A percentile compares a stretch with the other conserved stretches of the same genome.
phyloP scores from a whole-genome alignment of 2,329 filamentous ascomycete genomes.

The Furcasterigmium sp. region DNA sequence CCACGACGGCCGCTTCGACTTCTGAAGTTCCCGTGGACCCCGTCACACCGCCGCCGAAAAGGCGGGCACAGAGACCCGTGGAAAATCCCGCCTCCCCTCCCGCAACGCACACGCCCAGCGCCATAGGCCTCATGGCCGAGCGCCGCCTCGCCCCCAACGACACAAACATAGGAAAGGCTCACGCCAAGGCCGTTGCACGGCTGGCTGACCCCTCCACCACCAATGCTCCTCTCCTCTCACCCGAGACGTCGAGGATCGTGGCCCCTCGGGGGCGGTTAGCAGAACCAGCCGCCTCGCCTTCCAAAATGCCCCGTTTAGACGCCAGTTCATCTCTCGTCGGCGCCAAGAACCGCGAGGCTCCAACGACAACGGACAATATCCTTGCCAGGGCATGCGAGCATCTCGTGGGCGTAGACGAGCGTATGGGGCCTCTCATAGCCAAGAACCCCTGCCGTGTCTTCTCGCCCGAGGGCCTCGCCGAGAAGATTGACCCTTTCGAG shows the following conservation, averaged over 20 bases:
- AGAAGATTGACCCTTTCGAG: constrained; percentile 84
- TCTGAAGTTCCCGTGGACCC: constrained; percentile 11
- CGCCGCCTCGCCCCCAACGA: constrained; percentile 14
- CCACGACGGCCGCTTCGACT: constrained; percentile 15
- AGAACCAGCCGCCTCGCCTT: constrained; percentile 38
- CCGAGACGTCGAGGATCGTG: constrained; percentile 60
- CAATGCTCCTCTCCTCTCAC: constrained; percentile 68
- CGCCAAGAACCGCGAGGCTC: constrained; percentile 26
- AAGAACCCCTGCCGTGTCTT: constrained; percentile 75
- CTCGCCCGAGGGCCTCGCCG: constrained; percentile 73
- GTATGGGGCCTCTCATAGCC: constrained; percentile 66
- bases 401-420: constrained; percentile 66
- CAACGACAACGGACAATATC: constrained; percentile 63
- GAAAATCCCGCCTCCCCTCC: constrained; percentile 23
- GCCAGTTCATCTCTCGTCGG: not conserved
- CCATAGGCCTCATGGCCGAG: constrained; percentile 32
- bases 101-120: constrained; percentile 42
- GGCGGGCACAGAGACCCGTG: constrained; percentile 16
- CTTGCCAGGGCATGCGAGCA: constrained; percentile 72
- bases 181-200: constrained; percentile 38
- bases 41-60: constrained; percentile 24
- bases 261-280: constrained; percentile 34
- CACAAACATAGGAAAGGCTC: constrained; percentile 29
- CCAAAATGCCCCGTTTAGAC: constrained; percentile 23
- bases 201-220: constrained; percentile 59